Evolutionary conservation across 352 stramenopile genomes (phyloP).

Genomic region (Blastocystis sp.): DNA sequence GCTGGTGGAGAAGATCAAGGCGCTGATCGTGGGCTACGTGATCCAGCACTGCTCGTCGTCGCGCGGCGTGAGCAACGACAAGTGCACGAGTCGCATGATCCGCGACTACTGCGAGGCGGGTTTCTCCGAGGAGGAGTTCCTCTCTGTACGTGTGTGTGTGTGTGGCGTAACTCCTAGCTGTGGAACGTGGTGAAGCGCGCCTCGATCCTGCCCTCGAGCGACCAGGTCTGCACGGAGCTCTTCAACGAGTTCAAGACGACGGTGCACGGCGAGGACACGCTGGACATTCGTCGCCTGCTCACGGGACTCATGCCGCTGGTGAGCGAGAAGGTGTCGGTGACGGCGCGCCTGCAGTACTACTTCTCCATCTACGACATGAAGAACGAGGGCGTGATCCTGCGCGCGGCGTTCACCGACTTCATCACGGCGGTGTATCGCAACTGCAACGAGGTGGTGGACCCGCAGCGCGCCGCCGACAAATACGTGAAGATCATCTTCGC

Average conservation of each 20-base stretch:
- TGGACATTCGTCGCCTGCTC: conserved; percentile 7
- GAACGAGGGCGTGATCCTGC: conserved; percentile 4
- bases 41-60: conserved; percentile 9
- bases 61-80: background rate
- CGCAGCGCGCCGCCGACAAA: conserved; percentile 16
- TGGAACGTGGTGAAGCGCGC: conserved; percentile 9
- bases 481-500: conserved; percentile 47
- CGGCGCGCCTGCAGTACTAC: conserved; percentile 9
- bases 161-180: background rate
- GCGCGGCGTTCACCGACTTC: conserved; percentile 4
- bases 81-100: background rate
- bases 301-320: conserved; percentile 6
- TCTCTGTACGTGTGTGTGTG: background rate
- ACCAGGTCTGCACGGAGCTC: background rate
- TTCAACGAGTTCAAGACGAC: conserved; percentile 24
- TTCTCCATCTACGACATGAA: conserved; percentile 39
- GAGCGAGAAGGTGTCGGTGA: background rate
- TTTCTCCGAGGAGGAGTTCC: conserved; percentile 20
- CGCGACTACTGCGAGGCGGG: conserved; percentile 45
- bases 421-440: conserved; percentile 37
- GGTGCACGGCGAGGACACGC: background rate
- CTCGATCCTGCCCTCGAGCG: background rate
- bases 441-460: background rate
- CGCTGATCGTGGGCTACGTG: background rate
- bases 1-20: conserved; percentile 18